Evolutionary conservation across 2,329 filamentous ascomycete species (phyloP), one percentile per base, ranked within the genome.

Genomic region (Talaromyces rugulosus): DNA sequence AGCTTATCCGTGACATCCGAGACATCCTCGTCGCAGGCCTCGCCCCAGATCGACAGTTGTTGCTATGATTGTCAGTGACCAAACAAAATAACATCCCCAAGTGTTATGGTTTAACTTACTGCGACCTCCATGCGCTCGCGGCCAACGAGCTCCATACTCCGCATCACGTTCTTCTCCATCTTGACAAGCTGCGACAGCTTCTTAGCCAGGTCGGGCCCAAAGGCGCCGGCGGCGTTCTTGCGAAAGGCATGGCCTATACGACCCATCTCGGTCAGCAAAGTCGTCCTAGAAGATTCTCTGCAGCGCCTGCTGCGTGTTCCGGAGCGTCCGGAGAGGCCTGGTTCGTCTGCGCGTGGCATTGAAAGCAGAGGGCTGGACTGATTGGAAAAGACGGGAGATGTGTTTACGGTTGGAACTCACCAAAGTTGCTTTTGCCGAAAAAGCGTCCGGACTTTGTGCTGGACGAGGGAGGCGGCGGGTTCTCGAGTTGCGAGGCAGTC

Each of bases 101-200:
- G 23, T 23, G 23, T 23, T 23, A 23, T 1, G 23, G 2, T 23
- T 2, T 23, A 23, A 23, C 23, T 23, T 90, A 96, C 92, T 73
- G 95, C 95, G 68, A 97, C 94, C 72, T 98, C 95, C 92, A 98
- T 98, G 71, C 95, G 89, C 83, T 99, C 95, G 73, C 92, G 89
- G 53, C 92, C 92, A 59, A 98, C 95, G 56, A 92, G 85, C 77
- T 99, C 95, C 84, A 98, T 88, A 76, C 92, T 97, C 78, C 95
- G 92, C 95, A 99, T 99, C 62, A 97, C 91, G 75, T 99, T 98
- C 88, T 99, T 99, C 82, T 99, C 95, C 95, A 99, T 99, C 87
- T 99, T 99, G 66, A 99, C 95, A 59, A 99, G 86, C 81, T 96
- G 91, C 47, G 93, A 92, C 65, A 99, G 88, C 85, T 99, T 99